Evolutionary conservation across 495 filamentous ascomycete genomes (phyloP).

Genomic region (Cetradonia linearis): DNA sequence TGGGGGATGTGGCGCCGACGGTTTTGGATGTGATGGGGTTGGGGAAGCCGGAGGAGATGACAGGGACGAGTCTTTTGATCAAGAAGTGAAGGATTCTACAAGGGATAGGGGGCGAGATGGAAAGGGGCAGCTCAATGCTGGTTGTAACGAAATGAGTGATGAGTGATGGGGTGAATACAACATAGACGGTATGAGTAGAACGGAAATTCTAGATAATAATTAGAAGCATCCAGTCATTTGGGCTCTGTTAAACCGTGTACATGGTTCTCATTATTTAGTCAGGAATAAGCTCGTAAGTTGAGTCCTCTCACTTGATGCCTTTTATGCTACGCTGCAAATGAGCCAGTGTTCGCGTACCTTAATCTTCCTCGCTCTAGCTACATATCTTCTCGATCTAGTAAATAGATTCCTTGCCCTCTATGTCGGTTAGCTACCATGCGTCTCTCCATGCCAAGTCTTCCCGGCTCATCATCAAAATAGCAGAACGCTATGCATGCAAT

Average conservation of each 20-base stretch:
- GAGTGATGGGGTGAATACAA: background rate
- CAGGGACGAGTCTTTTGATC: constrained; percentile 69
- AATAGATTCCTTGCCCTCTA: too few relatives aligned
- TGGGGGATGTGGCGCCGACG: constrained; percentile 94
- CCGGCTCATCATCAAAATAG: background rate
- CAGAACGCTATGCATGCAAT: background rate
- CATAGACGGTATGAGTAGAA: background rate
- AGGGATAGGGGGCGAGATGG: background rate
- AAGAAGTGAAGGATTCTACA: constrained; percentile 34
- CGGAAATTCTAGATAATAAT: background rate
- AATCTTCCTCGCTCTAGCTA: too few relatives aligned
- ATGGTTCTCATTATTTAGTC: background rate
- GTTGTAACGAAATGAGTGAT: background rate
- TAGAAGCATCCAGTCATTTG: background rate
- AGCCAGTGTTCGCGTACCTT: background rate
- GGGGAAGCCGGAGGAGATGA: constrained; percentile 84
- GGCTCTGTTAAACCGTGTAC: background rate
- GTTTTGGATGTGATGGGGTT: constrained; percentile 84
- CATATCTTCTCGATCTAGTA: too few relatives aligned
- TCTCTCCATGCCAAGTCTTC: background rate
- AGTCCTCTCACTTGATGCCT: background rate
- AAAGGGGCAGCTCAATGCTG: background rate
- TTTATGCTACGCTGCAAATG: background rate
- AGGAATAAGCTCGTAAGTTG: background rate
- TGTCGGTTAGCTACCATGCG: too few relatives aligned